phyloP scores from a whole-genome alignment of 106 monocot species.

The Dioscorea dumetorum region DNA sequence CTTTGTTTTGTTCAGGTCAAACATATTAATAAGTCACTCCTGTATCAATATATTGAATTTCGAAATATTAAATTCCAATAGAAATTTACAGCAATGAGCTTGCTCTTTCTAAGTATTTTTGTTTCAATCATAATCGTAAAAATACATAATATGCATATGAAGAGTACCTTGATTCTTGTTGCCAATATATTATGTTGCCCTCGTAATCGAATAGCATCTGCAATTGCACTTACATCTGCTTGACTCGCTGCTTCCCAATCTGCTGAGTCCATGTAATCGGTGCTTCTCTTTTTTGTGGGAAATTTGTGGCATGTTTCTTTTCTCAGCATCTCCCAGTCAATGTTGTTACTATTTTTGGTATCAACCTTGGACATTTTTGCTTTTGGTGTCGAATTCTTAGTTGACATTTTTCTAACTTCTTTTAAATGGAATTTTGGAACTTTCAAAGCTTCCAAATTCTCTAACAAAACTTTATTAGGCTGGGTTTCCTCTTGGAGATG shows the following conservation, averaged over 20 bases:
- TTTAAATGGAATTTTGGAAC: neutral
- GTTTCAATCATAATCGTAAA: neutral
- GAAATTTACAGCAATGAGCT: neutral
- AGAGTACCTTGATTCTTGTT: slow-evolving; percentile 4
- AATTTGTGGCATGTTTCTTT: neutral
- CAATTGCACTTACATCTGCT: neutral
- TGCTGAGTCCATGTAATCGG: neutral
- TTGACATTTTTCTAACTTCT: neutral
- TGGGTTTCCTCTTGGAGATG: neutral
- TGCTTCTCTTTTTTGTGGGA: neutral
- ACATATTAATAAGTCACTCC: neutral
- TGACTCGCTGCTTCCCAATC: slow-evolving; percentile 5
- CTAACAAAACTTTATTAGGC: neutral
- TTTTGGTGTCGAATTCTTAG: neutral
- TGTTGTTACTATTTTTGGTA: neutral
- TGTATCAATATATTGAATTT: neutral
- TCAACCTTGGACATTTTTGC: neutral
- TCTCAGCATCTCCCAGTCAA: neutral
- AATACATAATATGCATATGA: neutral
- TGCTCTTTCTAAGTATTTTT: neutral
- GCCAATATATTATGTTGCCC: slow-evolving; percentile 5
- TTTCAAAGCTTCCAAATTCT: slow-evolving; percentile 1
- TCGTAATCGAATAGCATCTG: neutral
- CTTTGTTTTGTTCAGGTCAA: neutral
- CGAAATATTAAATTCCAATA: neutral